Evolutionary conservation across 805 yeast genomes (phyloP), one percentile per base, ranked within the genome.

Genomic region (Nakazawaea ishiwadae): DNA sequence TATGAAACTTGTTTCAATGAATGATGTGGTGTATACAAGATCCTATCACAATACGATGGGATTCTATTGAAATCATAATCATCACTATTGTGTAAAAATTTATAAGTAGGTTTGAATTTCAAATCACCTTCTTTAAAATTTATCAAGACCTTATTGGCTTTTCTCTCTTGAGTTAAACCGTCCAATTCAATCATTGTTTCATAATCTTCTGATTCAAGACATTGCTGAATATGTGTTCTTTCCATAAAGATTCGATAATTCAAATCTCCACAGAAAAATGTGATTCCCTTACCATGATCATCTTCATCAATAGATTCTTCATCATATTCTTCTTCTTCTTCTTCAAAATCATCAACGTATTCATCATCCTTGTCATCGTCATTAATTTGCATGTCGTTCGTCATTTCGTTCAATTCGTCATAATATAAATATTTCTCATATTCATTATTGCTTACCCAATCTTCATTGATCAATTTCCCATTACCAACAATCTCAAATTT

Each of bases 11-110:
- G 55, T 14, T 29, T 46, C 24, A 50, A 37, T 17, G 37, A 9
- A 30, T 35, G 18, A 37, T 44, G 35, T 36, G 45, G 20, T 35
- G 46, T 27, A 52, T 60, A 69, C 16, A 78, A 51, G 3, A 79
- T 66, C 24, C 85, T 63, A 46, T 79, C 85, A 0, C 84, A 77
- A 52, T 78, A 79, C 1, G 82, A 73, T 0, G 85, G 84, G 5
- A 61, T 55, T 36, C 84, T 59, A 15, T 51, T 56, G 4, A 50
- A 33, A 38, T 65, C 66, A 32, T 55, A 56, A 31, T 57, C 53
- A 19, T 49, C 49, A 31, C 10, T 23, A 23, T 52, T 46, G 26
- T 40, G 35, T 24, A 37, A 48, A 15, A 69, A 59, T 50, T 77
- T 78, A 52, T 73, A 79, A 2, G 83, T 76, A 1, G 85, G 85